Evolutionary conservation across 2,329 filamentous ascomycete species (phyloP).

Genomic region (Fusarium udum): DNA sequence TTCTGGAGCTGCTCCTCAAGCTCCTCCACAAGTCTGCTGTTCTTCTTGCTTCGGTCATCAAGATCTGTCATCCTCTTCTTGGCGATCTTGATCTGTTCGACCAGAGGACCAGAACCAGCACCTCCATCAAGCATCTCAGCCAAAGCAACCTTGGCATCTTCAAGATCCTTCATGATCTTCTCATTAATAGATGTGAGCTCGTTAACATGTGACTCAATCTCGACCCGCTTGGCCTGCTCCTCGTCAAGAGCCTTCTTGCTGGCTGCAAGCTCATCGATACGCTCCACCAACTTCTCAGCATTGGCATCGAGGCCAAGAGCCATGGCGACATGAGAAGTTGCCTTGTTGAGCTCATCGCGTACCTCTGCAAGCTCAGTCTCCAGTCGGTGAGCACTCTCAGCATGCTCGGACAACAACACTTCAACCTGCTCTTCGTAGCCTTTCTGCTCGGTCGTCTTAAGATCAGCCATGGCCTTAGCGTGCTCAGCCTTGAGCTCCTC

Average conservation of each 20-base stretch:
- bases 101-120: conserved; percentile 56
- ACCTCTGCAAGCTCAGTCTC: conserved; percentile 71
- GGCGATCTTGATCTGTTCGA: conserved; percentile 68
- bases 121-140: conserved; percentile 62
- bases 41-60: conserved; percentile 82
- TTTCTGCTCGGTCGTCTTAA: conserved; percentile 60
- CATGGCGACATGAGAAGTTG: conserved; percentile 70
- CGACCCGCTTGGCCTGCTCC: conserved; percentile 67
- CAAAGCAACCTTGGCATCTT: conserved; percentile 65
- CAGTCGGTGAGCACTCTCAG: conserved; percentile 64
- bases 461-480: conserved; percentile 58
- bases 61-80: conserved; percentile 72
- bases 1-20: conserved; percentile 95
- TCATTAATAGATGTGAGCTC: conserved; percentile 68
- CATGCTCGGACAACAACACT: conserved; percentile 68
- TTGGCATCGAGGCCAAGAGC: conserved; percentile 70
- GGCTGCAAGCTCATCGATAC: conserved; percentile 65
- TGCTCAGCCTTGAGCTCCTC: conserved; percentile 61
- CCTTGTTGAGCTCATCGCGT: conserved; percentile 71
- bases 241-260: conserved; percentile 68
- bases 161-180: conserved; percentile 69
- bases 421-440: conserved; percentile 67
- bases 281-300: conserved; percentile 72
- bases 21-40: conserved; percentile 90
- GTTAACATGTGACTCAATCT: conserved; percentile 64